Evolutionary conservation across 805 yeast species (phyloP).

Genomic region (Groenewaldozyma tartarivorans): DNA sequence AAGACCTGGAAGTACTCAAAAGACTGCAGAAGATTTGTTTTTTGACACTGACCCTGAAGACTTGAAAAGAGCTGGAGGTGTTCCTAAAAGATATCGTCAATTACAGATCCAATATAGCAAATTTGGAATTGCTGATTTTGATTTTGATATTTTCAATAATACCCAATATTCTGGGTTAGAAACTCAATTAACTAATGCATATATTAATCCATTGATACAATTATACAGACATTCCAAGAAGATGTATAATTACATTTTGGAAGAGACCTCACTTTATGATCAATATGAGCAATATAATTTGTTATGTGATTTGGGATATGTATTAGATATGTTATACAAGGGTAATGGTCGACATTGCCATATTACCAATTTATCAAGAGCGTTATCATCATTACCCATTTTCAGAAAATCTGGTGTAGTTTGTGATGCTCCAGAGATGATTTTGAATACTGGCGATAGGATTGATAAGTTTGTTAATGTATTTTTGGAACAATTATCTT

Average conservation of each 20-base stretch:
- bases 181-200: constrained; percentile 70
- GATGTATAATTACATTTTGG: constrained; percentile 54
- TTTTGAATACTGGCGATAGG: too few relatives aligned
- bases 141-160: constrained; percentile 72
- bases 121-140: constrained; percentile 92
- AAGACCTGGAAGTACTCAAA: constrained; percentile 19
- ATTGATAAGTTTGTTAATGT: too few relatives aligned
- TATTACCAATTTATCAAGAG: constrained; percentile 65
- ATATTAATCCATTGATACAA: constrained; percentile 71
- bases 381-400: too few relatives aligned
- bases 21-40: constrained; percentile 3
- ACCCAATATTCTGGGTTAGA: constrained; percentile 80
- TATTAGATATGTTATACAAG: constrained; percentile 84
- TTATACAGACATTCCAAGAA: constrained; percentile 69
- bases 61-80: constrained; percentile 26
- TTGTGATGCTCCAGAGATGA: too few relatives aligned
- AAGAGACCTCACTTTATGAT: constrained; percentile 22
- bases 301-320: constrained; percentile 74
- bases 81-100: constrained; percentile 69
- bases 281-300: constrained; percentile 22
- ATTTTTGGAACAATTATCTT: too few relatives aligned
- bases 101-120: constrained; percentile 73
- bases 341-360: constrained; percentile 72
- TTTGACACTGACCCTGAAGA: constrained; percentile 13
- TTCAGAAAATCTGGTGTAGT: too few relatives aligned